Base-by-base conservation (phyloP, 768 basidiomycete species). In the Rhodotorula sphaerocarpa region DNA sequence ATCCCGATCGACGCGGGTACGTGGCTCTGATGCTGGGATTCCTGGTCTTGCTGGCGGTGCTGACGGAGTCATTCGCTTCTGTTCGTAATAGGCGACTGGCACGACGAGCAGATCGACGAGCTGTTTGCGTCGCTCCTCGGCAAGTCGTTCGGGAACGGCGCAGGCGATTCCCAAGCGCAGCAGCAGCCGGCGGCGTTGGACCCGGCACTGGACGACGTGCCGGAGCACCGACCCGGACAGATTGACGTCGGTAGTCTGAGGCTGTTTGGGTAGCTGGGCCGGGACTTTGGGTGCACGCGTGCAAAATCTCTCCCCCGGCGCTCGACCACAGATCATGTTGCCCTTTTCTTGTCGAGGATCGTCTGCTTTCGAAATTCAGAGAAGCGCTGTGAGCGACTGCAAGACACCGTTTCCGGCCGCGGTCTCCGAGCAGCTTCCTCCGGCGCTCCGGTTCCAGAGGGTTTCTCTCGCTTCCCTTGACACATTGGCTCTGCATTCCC, bases 61-160 rank as follows among this genome's bases (percentile, higher is more conserved):
- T 48, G 47, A 48, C 30, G 9, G 18, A 48, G 28, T 23, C 30
- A 16, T 21, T 18, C n/a, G n/a, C n/a, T n/a, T n/a, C 18, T 34
- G 2, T 21, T 12, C 50, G n/a, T 11, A 67, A n/a, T 69, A 25
- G 73, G 78, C 20, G 61, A 74, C 27, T 99, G 95, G 95, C 90
- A 93, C 67, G 90, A 96, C 63, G 90, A 90, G 72, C 95, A 97
- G 77, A 82, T 91, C 57, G 92, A 99, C 72, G 93, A 97, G 74
- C 76, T 97, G 14, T 97, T 99, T 75, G 80, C 84, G 30, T 89
- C 87, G 33, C 75, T 99, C 47, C 79, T 97, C 34, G 91, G 92
- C 20, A n/a, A 57, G 6, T 51, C 63, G 5, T 50, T 65, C 44
- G 36, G 36, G 10, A 39, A 39, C 36, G 36, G 36, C 36, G 36